Percentiles rank a stretch among this genome's conserved stretches.
Conservation (phyloP, 2,329 filamentous ascomycete species). For the Aphanocladium album region DNA sequence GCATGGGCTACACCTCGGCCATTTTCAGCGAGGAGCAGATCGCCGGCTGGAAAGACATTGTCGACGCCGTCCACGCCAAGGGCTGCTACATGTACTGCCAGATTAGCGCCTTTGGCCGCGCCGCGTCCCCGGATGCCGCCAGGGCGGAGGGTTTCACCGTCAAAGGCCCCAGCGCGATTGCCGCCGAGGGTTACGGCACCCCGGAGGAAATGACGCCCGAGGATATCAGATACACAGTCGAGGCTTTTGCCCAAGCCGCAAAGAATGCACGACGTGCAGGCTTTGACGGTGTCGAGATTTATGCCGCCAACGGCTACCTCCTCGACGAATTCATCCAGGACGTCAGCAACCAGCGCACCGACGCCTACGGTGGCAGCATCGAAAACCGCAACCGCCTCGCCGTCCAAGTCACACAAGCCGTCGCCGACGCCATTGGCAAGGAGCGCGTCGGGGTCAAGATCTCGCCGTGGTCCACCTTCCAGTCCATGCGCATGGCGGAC, state of each 20-base stretch:
- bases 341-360: conserved; percentile 43
- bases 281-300: conserved; percentile 64
- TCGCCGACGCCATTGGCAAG: conserved; percentile 39
- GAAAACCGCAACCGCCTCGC: conserved; percentile 49
- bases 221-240: conserved; percentile 59
- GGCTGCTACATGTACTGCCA: conserved; percentile 57
- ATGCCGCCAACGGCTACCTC: conserved; percentile 56
- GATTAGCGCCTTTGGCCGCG: conserved; percentile 57
- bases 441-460: conserved; percentile 53
- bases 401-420: conserved; percentile 41
- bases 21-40: conserved; percentile 55
- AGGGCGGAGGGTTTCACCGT: neutral
- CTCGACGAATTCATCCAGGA: conserved; percentile 55
- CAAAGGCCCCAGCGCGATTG: conserved; percentile 23
- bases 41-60: conserved; percentile 55
- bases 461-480: conserved; percentile 55
- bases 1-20: conserved; percentile 45
- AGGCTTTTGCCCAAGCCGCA: conserved; percentile 49
- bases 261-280: conserved; percentile 57
- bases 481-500: conserved; percentile 59
- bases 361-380: conserved; percentile 48
- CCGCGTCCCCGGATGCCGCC: conserved; percentile 16
- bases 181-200: conserved; percentile 41
- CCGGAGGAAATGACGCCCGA: conserved; percentile 59
- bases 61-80: conserved; percentile 58